phyloP scores from a whole-genome alignment of 228 moss, liverwort and hornwort genomes.

The Sphagnum fallax region DNA sequence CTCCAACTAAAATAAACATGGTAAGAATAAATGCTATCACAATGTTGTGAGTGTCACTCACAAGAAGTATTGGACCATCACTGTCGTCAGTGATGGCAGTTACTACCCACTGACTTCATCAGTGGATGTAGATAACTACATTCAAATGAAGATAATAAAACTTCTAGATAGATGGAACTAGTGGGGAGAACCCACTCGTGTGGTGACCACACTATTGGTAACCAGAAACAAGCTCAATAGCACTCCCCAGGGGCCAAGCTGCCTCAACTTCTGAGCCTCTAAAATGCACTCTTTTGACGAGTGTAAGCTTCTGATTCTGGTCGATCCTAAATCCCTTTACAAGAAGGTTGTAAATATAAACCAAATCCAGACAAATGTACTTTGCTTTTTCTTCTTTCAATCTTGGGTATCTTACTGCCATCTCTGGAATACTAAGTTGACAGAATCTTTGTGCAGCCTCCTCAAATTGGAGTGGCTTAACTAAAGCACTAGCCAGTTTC shows the following conservation, averaged over 20 bases:
- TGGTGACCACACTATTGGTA: slow-evolving; percentile 26
- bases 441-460: slow-evolving; percentile 57
- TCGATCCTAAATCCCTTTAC: slow-evolving; percentile 67
- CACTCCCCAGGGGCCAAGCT: slow-evolving; percentile 88
- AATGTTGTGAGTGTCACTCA: too few relatives aligned
- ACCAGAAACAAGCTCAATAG: slow-evolving; percentile 76
- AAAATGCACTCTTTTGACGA: slow-evolving; percentile 76
- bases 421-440: slow-evolving; percentile 42
- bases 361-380: slow-evolving; percentile 74
- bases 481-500: slow-evolving; percentile 39
- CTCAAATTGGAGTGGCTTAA: slow-evolving; percentile 61
- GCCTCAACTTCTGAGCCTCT: slow-evolving; percentile 78
- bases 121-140: too few relatives aligned
- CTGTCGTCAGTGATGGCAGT: too few relatives aligned
- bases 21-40: too few relatives aligned
- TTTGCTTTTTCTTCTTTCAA: slow-evolving; percentile 46
- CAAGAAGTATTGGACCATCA: too few relatives aligned
- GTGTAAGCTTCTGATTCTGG: slow-evolving; percentile 52
- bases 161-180: too few relatives aligned
- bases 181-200: too few relatives aligned
- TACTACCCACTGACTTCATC: too few relatives aligned
- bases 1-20: too few relatives aligned
- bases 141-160: too few relatives aligned
- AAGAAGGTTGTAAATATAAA: slow-evolving; percentile 59
- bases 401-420: slow-evolving; percentile 31